Evolutionary conservation across 2,329 filamentous ascomycete species (phyloP), one percentile per base, ranked within the genome.

Genomic region (Celoporthe dispersa): DNA sequence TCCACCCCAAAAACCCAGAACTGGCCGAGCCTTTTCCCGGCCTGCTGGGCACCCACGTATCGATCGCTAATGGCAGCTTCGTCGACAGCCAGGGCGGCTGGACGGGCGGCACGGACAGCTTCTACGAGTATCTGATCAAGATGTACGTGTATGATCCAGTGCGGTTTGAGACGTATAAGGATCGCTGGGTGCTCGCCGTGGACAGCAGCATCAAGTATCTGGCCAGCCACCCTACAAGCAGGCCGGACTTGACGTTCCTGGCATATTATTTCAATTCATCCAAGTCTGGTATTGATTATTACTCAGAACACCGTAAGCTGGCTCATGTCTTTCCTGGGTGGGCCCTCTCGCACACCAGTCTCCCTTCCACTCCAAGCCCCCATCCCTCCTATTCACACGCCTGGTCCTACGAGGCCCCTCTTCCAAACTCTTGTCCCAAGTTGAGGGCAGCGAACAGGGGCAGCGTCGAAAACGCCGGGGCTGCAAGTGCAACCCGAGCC

Each of bases 51-150:
- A 89, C 86, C 37, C 81, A 87, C 63, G 85, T 97, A 53, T 84
- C 89, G 74, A 85, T 93, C 71, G 77, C 81, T 1, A 89, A 87
- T 3, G 94, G 94, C 28, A 75, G 83, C 9, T 95, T 97, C 74
- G 74, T 86, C 19, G 88, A 95, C 76, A 86, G 86, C 33, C 76
- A 74, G 1, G 93, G 94, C 66, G 91, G 92, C 60, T 97, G 93
- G 93, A 87, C 88, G 53, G 93, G 91, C 65, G 91, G 92, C 8
- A 87, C 87, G 39, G 93, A 97, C 79, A 93, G 90, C 59, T 97
- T 91, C 81, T 97, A 97, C 81, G 93, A 97, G 80, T 97, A 97
- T 76, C 86, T 97, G 41, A 91, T 97, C 79, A 97, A 97, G 83
- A 95, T 96, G 92, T 97, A 90, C 75, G 80, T 95, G 68, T 97